A percentile compares a stretch with the other conserved stretches of the same genome.
Evolutionary conservation across 2,329 filamentous ascomycete genomes (phyloP).

Genomic region (Cladophialophora yegresii): DNA sequence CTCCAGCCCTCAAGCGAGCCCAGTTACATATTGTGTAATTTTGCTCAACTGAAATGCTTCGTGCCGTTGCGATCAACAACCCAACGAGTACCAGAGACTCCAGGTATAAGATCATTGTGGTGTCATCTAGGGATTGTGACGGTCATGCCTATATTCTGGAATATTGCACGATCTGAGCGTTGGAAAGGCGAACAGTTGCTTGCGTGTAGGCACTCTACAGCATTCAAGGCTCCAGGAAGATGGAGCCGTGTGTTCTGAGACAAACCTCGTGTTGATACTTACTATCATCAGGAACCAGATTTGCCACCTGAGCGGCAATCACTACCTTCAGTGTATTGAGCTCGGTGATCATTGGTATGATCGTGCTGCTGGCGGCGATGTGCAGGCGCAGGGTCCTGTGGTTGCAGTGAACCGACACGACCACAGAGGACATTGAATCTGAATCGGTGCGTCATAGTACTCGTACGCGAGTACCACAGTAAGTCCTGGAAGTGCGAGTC

Average conservation of each 20-base stretch:
- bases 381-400: conserved; percentile 19
- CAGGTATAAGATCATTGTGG: conserved; percentile 17
- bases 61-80: conserved; percentile 4
- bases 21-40: conserved; percentile 35
- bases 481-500: not conserved
- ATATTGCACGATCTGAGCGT: not conserved
- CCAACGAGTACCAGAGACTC: conserved; percentile 7
- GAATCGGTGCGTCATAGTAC: conserved; percentile 19
- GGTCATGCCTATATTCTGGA: conserved; percentile 11
- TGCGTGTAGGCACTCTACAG: not conserved
- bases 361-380: not conserved
- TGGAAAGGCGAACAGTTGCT: conserved; percentile 1
- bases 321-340: conserved; percentile 5
- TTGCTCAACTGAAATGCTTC: conserved; percentile 25
- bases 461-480: conserved; percentile 10
- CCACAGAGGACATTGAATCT: not conserved
- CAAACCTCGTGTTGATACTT: conserved; percentile 23
- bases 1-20: conserved; percentile 31
- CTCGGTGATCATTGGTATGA: conserved; percentile 5
- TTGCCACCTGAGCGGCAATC: conserved; percentile 26
- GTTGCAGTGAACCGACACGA: conserved; percentile 12
- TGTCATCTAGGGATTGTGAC: not conserved
- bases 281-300: conserved; percentile 12
- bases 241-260: conserved; percentile 10
- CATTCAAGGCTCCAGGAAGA: not conserved